These are phyloP conservation scores for Angomonas ambiguus DNA, from an alignment of 208 protist genomes.

Conservation along the genomic window DNA sequence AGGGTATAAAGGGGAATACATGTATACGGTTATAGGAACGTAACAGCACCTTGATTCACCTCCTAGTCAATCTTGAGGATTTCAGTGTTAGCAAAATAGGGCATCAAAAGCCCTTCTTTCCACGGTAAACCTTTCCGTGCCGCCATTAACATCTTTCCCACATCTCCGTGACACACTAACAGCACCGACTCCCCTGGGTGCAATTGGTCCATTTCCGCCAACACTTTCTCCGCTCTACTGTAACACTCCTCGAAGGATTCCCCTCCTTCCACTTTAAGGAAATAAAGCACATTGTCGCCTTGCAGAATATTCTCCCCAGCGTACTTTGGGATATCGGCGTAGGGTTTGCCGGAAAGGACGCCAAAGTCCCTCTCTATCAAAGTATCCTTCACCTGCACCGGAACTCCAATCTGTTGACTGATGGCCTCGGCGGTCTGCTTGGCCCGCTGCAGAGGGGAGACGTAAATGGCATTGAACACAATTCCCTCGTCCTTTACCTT, in stretches of 20 bases:
- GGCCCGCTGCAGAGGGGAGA: slow-evolving; percentile 73
- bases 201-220: slow-evolving; percentile 44
- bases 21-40: no score
- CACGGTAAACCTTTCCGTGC: slow-evolving; percentile 54
- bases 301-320: slow-evolving; percentile 68
- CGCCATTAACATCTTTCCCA: slow-evolving; percentile 88
- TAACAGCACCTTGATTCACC: no score
- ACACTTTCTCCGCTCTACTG: slow-evolving; percentile 51
- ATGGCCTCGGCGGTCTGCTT: slow-evolving; percentile 66
- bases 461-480: slow-evolving; percentile 57
- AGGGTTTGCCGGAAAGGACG: slow-evolving; percentile 69
- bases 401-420: slow-evolving; percentile 24
- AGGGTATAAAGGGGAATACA: no score
- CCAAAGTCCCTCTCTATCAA: slow-evolving; percentile 90
- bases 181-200: slow-evolving; percentile 68
- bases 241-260: slow-evolving; percentile 81
- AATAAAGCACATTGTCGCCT: slow-evolving; percentile 83
- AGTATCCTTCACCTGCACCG: slow-evolving; percentile 38
- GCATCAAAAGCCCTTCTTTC: slow-evolving; percentile 55
- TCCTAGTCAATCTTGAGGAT: slow-evolving; percentile 32
- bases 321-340: slow-evolving; percentile 58
- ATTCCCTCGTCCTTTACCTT: slow-evolving; percentile 39
- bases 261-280: slow-evolving; percentile 56
- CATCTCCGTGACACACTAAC: slow-evolving; percentile 87
- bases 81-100: slow-evolving; percentile 86